Evolutionary conservation across 495 filamentous ascomycete genomes (phyloP).

Genomic region (Chaetomium tenue): DNA sequence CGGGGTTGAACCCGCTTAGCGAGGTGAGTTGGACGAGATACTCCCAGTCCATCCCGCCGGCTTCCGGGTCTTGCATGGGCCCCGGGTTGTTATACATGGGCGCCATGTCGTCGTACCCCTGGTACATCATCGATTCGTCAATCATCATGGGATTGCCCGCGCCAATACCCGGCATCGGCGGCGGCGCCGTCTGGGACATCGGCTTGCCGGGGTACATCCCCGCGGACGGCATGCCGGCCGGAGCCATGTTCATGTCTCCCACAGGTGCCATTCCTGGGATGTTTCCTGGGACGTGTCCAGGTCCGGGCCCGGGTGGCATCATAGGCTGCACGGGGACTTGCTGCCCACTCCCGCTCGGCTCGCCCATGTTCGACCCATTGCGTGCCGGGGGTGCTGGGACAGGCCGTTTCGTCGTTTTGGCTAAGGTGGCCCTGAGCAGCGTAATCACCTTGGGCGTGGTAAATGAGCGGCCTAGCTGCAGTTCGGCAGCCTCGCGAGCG

Average conservation of each 20-base stretch:
- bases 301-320: not conserved
- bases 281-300: too few species aligned
- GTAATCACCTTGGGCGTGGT: conserved; percentile 45
- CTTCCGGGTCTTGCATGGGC: conserved; percentile 41
- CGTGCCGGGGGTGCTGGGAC: not conserved
- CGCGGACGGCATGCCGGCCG: not conserved
- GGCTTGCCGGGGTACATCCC: conserved; percentile 26
- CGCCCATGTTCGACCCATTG: not conserved
- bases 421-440: conserved; percentile 38
- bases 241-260: not conserved
- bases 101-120: conserved; percentile 26
- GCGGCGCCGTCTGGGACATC: conserved; percentile 10
- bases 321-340: not conserved
- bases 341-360: not conserved
- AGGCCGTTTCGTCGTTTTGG: conserved; percentile 27
- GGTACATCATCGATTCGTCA: conserved; percentile 34
- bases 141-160: conserved; percentile 23
- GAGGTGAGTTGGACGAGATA: conserved; percentile 42
- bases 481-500: conserved; percentile 46
- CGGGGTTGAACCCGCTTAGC: conserved; percentile 38
- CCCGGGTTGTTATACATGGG: conserved; percentile 26
- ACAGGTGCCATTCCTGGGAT: not conserved
- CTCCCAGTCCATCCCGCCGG: conserved; percentile 48
- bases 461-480: conserved; percentile 40
- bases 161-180: conserved; percentile 22